Evolutionary conservation across 345 rosid species (phyloP).

Genomic region (Eucalyptus curtisii): DNA sequence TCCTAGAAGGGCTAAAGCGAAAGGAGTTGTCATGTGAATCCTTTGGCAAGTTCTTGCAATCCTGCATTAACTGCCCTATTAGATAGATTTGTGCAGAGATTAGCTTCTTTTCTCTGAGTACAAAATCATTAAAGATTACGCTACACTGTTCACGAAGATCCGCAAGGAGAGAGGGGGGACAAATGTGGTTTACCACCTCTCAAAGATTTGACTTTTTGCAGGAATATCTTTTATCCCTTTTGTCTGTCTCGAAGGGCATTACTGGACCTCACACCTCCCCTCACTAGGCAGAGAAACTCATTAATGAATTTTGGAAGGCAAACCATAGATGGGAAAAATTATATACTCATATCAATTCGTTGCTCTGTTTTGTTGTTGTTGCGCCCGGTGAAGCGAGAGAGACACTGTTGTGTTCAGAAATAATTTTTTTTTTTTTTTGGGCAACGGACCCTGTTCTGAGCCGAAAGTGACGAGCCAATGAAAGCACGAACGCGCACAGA

Average conservation of each 20-base stretch:
- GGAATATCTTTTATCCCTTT: not conserved
- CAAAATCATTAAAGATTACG: not conserved
- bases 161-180: not conserved
- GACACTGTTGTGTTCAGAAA: not conserved
- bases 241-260: not conserved
- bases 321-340: not conserved
- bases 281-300: not conserved
- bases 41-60: not conserved
- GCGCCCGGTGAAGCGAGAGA: not conserved
- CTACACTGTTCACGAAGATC: not conserved
- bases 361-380: not conserved
- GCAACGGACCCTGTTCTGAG: not conserved
- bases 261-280: not conserved
- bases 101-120: not conserved
- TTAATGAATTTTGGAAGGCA: not conserved
- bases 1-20: not conserved
- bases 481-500: not conserved
- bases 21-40: not conserved
- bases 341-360: not conserved
- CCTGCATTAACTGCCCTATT: not conserved
- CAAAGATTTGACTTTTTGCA: not conserved
- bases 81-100: not conserved
- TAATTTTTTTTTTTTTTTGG: not conserved
- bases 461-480: constrained; percentile 34
- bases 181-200: not conserved